These are phyloP conservation scores for Pestalotiopsis fici DNA, from an alignment of 2,329 filamentous ascomycete genomes.

Conservation along the genomic window DNA sequence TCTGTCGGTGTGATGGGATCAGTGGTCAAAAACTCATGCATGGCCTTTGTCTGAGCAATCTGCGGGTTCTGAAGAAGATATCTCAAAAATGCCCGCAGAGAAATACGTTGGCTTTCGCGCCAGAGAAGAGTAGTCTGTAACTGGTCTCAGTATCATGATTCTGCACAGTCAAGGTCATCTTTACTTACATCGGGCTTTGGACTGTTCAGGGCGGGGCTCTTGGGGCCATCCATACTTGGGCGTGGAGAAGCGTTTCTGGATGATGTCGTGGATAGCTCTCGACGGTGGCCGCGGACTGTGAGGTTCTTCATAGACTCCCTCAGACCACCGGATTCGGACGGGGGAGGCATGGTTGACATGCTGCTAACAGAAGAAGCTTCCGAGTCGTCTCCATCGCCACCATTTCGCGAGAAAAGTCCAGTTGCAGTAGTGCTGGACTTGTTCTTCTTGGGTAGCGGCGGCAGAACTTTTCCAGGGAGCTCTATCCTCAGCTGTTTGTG, in stretches of 20 bases:
- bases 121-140: conserved; percentile 64
- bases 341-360: conserved; percentile 60
- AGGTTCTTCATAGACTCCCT: conserved; percentile 39
- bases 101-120: conserved; percentile 88
- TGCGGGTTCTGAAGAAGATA: conserved; percentile 82
- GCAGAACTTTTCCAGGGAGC: conserved; percentile 86
- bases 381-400: conserved; percentile 63
- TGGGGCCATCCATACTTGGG: conserved; percentile 43
- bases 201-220: conserved; percentile 30
- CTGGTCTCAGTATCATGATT: conserved; percentile 15
- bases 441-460: conserved; percentile 88
- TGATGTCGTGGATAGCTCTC: conserved; percentile 34
- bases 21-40: conserved; percentile 79
- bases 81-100: conserved; percentile 86
- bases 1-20: conserved; percentile 75
- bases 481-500: conserved; percentile 81
- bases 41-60: conserved; percentile 78
- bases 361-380: conserved; percentile 83
- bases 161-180: not conserved
- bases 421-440: conserved; percentile 73
- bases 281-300: conserved; percentile 42
- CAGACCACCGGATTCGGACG: conserved; percentile 25
- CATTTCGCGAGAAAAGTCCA: conserved; percentile 52
- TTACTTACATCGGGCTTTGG: conserved; percentile 28
- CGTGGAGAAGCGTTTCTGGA: conserved; percentile 38